Conservation (phyloP, 139 green algal species). For the Pseudopediastrum boryanum region DNA sequence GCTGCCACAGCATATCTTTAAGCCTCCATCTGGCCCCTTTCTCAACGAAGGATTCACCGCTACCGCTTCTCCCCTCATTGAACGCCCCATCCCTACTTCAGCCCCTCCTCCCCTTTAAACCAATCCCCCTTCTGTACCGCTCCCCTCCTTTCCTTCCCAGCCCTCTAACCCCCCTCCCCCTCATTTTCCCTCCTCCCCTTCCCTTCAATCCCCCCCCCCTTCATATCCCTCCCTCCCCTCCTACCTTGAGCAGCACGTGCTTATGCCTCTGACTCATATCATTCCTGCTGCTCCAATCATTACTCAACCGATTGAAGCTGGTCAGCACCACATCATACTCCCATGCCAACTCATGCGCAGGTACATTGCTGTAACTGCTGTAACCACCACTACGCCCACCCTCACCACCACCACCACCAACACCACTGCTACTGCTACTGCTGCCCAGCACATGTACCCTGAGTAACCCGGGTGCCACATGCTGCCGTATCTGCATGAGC, state of each 20-base stretch:
- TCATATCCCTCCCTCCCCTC: not conserved
- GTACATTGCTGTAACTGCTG: not conserved
- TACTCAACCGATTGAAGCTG: conserved; percentile 69
- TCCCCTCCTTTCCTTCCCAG: not conserved
- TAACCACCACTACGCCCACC: conserved; percentile 17
- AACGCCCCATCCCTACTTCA: not conserved
- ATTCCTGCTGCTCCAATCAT: conserved; percentile 51
- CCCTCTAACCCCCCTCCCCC: not conserved
- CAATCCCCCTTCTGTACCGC: not conserved
- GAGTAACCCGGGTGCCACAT: conserved; percentile 55
- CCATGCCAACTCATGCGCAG: conserved; percentile 79
- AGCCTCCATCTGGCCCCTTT: no score
- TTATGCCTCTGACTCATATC: conserved; percentile 16
- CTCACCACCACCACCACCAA: conserved; percentile 3
- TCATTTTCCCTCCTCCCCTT: not conserved
- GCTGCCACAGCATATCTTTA: no score
- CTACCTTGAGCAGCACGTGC: conserved; percentile 43
- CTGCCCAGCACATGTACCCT: conserved; percentile 57
- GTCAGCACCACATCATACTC: conserved; percentile 73
- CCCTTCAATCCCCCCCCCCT: not conserved
- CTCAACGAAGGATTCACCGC: not conserved
- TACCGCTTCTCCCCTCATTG: not conserved
- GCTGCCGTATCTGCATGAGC: conserved; percentile 64
- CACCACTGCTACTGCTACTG: conserved; percentile 5
- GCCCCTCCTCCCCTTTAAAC: not conserved